Evolutionary conservation across 2,329 filamentous ascomycete genomes (phyloP).

Genomic region (Amesomyces nigricolor): DNA sequence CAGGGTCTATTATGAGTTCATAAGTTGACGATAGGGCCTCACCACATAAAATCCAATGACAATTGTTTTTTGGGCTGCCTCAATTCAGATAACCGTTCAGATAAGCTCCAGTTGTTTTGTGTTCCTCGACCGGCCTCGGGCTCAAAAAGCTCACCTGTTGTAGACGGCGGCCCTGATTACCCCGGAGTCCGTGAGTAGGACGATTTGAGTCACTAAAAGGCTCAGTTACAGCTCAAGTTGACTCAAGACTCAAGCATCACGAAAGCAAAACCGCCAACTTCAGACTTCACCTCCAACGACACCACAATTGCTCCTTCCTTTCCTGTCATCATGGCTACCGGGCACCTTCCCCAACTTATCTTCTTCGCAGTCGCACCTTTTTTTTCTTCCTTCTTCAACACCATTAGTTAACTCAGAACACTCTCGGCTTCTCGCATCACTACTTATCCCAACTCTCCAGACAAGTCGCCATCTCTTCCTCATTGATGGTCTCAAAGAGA

Average conservation of each 20-base stretch:
- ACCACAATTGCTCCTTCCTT: slow-evolving; percentile 7
- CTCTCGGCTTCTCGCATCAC: background rate
- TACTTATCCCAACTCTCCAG: background rate
- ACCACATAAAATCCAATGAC: too few relatives aligned
- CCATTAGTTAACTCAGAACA: background rate
- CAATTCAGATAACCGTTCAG: too few relatives aligned
- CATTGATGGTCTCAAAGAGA: background rate
- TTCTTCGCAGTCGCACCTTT: background rate
- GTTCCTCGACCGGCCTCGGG: too few relatives aligned
- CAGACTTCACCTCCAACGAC: background rate
- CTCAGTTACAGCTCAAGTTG: background rate
- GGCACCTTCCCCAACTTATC: background rate
- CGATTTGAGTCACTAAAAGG: background rate
- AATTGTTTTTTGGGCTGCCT: too few relatives aligned
- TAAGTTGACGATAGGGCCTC: too few relatives aligned
- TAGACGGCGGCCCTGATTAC: background rate
- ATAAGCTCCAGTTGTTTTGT: too few relatives aligned
- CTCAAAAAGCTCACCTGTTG: background rate
- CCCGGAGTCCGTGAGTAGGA: background rate
- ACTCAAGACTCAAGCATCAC: background rate
- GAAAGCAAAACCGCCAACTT: background rate
- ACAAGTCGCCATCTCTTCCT: background rate
- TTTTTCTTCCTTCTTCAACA: background rate
- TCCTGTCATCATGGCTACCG: background rate
- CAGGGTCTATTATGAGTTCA: too few relatives aligned